phyloP scores from a whole-genome alignment of 2,329 filamentous ascomycete genomes.

The Triangularia verruculosa region DNA sequence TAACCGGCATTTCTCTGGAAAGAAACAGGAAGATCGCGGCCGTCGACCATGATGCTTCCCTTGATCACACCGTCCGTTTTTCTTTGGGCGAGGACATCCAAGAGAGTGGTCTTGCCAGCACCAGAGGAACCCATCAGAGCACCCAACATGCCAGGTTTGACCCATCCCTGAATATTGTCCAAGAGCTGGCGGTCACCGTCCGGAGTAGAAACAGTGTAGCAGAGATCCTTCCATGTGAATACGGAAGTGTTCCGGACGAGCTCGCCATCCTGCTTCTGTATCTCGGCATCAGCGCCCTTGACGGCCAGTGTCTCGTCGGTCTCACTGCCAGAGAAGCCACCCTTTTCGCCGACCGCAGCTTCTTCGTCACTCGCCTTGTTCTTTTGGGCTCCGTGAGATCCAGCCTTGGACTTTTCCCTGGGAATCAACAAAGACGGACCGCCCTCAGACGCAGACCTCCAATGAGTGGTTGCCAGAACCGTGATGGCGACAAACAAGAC shows the following conservation, averaged over 20 bases:
- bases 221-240: conserved; percentile 73
- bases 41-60: conserved; percentile 75
- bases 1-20: conserved; percentile 80
- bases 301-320: conserved; percentile 11
- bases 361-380: conserved; percentile 46
- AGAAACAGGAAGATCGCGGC: conserved; percentile 64
- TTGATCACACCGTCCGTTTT: conserved; percentile 74
- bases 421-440: conserved; percentile 59
- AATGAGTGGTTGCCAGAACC: conserved; percentile 54
- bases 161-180: conserved; percentile 78
- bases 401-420: conserved; percentile 49
- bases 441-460: conserved; percentile 52
- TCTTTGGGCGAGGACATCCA: conserved; percentile 78
- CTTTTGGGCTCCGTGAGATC: not conserved
- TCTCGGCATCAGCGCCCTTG: conserved; percentile 8
- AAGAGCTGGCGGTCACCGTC: conserved; percentile 65
- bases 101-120: conserved; percentile 80
- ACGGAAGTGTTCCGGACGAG: conserved; percentile 63
- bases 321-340: conserved; percentile 9
- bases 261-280: not conserved
- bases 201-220: conserved; percentile 64
- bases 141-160: conserved; percentile 74
- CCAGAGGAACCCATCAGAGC: conserved; percentile 80
- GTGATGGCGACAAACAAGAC: conserved; percentile 56
- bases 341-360: conserved; percentile 31